Percentiles rank a stretch among this genome's conserved stretches.
These are phyloP conservation scores for Botryotinia calthae DNA, from an alignment of 2,329 filamentous ascomycete species.

Conservation along the genomic window DNA sequence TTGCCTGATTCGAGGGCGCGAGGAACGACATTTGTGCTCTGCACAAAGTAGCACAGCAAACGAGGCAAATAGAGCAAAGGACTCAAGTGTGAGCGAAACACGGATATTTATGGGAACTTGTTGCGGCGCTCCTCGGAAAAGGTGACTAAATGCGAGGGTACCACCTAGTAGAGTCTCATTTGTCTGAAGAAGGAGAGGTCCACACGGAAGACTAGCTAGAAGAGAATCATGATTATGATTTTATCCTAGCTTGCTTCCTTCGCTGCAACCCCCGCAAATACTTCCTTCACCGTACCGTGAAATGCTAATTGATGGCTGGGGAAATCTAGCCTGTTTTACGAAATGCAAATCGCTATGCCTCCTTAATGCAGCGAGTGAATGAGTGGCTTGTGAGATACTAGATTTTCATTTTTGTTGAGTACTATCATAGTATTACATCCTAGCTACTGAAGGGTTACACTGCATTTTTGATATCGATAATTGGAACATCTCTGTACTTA, in stretches of 20 bases:
- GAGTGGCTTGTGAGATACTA: not conserved
- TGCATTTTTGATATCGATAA: conserved; percentile 5
- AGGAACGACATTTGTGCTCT: conserved; percentile 19
- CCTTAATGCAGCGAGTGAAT: not conserved
- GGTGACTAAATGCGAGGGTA: conserved; percentile 12
- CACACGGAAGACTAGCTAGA: conserved; percentile 1
- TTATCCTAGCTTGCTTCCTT: conserved; percentile 3
- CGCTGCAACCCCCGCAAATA: conserved; percentile 10
- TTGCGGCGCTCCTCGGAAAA: conserved; percentile 9
- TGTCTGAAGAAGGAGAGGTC: conserved; percentile 6
- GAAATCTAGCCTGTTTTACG: not conserved
- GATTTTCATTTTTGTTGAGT: not conserved
- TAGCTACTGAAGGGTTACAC: not conserved
- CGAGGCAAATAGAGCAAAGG: not conserved
- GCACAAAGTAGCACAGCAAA: not conserved
- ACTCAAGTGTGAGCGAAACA: not conserved
- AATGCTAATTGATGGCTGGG: not conserved
- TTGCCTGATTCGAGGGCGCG: conserved; percentile 15
- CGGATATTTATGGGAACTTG: conserved; percentile 11
- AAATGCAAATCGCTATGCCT: not conserved
- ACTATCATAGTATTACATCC: not conserved
- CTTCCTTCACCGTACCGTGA: not conserved
- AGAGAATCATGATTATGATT: not conserved
- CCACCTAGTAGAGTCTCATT: not conserved
- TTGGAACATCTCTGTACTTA: not conserved